phyloP scores from a whole-genome alignment of 495 filamentous ascomycete species.

The Cercophora scortea region DNA sequence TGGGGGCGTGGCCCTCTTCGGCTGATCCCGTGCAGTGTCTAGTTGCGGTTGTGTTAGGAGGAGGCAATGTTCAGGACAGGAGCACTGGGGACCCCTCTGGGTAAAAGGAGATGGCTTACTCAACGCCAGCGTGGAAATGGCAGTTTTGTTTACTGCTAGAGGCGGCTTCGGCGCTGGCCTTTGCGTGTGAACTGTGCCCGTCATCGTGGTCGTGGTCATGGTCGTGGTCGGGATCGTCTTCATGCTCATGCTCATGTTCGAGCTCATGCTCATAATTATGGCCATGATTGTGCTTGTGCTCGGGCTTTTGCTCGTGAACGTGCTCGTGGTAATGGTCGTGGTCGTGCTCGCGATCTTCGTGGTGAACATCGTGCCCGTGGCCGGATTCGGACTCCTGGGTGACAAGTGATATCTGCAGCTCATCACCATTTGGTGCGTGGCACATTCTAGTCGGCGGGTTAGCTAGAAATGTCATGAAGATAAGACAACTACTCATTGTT shows the following conservation, averaged over 20 bases:
- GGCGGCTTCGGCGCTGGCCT: background rate
- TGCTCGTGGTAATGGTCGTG: background rate
- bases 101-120: conserved; percentile 30
- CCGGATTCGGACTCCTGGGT: conserved; percentile 16
- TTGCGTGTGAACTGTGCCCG: background rate
- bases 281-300: background rate
- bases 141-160: conserved; percentile 30
- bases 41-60: background rate
- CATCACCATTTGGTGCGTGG: conserved; percentile 33
- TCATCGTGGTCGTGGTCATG: background rate
- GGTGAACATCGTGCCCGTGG: conserved; percentile 8
- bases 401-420: conserved; percentile 9
- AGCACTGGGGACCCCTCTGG: background rate
- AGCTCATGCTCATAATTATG: too few relatives aligned
- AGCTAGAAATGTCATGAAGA: conserved; percentile 26
- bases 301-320: too few relatives aligned
- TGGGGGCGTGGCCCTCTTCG: conserved; percentile 14
- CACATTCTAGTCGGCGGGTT: conserved; percentile 29
- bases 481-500: background rate
- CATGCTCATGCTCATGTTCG: conserved; percentile 3
- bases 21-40: conserved; percentile 40
- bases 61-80: background rate
- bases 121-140: conserved; percentile 61
- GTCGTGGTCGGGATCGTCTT: too few relatives aligned
- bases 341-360: background rate